A percentile compares a stretch with the other conserved stretches of the same genome.
phyloP scores from a whole-genome alignment of 2,329 filamentous ascomycete genomes.

The Chaetomiaceae sp. region DNA sequence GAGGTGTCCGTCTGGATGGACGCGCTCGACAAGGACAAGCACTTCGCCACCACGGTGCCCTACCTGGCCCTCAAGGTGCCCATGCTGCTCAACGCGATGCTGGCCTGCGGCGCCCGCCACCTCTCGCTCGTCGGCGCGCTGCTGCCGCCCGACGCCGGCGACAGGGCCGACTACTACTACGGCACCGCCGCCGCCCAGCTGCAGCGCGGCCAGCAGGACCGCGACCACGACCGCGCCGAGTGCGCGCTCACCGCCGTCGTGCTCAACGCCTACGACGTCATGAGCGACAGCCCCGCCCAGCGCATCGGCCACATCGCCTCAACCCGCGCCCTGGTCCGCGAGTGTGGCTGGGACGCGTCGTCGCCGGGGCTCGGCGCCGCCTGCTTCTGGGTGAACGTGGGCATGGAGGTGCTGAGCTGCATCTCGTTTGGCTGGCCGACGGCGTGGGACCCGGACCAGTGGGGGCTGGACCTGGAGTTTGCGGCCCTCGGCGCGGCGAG shows the following conservation, averaged over 20 bases:
- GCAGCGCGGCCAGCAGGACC: constrained; percentile 71
- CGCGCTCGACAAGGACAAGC: constrained; percentile 75
- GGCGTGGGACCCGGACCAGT: constrained; percentile 83
- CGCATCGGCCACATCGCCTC: constrained; percentile 88
- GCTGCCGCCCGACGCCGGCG: too few species aligned
- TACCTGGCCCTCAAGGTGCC: constrained; percentile 75
- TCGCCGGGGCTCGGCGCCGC: constrained; percentile 74
- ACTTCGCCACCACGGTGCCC: constrained; percentile 80
- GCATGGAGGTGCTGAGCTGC: constrained; percentile 84
- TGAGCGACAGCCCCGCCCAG: constrained; percentile 72
- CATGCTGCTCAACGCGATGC: constrained; percentile 81
- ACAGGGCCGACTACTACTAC: constrained; percentile 77
- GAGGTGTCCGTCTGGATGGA: constrained; percentile 95
- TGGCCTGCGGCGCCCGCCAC: constrained; percentile 84
- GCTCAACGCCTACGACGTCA: constrained; percentile 87
- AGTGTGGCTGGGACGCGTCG: constrained; percentile 80
- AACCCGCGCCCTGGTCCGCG: constrained; percentile 76
- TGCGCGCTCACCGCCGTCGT: constrained; percentile 85
- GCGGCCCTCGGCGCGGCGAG: constrained; percentile 14
- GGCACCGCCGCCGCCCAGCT: constrained; percentile 77
- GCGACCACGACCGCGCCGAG: constrained; percentile 73
- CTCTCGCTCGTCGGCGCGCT: constrained; percentile 64
- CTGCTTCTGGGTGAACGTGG: constrained; percentile 92
- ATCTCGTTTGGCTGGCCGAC: constrained; percentile 81
- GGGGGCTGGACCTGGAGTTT: constrained; percentile 79